Base-by-base conservation (phyloP, 1,139 yeast genomes). In the Candida frijolesensis region DNA sequence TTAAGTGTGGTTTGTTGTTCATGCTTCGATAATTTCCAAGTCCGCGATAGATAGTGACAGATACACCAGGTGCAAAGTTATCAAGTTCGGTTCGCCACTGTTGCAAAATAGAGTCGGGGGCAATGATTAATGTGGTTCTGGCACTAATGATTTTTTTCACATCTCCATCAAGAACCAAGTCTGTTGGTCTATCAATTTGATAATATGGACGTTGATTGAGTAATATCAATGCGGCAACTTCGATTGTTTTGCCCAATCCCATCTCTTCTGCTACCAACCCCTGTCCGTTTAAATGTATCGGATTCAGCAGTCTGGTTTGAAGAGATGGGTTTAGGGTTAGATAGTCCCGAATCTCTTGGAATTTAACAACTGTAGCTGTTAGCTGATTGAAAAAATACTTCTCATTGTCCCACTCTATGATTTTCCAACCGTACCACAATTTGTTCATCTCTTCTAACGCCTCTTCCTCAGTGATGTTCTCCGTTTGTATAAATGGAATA, bases 201-300 rank as follows among this genome's bases (percentile, higher is more conserved):
- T 61, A 64, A 0, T 55, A 46, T 0, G 79, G 78, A 16, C 89
- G 65, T 25, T 74, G 83, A 63, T 92, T 87, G 49, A 85, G 62
- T 2, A 85, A 63, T 0, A 86, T 68, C 34, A 91, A 68, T 0
- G 96, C 76, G 1, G 90, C 74, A 7, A 90, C 73, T 64, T 94
- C 99, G 2, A 94, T 85, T 0, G 98, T 92, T 63, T 94, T 94
- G 0, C 99, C 99, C 4, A 94, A 76, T 0, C 99, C 98, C 99
- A 94, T 94, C 66, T 94, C 98, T 63, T 92, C 98, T 1, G 95
- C 87, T 38, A 92, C 66, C 8, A 92, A 69, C 0, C 94, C 96
- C 51, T 77, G 78, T 0, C 90, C 92, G n/a, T n/a, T n/a, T n/a
- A n/a, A n/a, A n/a, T n/a, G n/a, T n/a, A n/a, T n/a, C n/a, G n/a